A percentile compares a stretch with the other conserved stretches of the same genome.
These are phyloP conservation scores for Diaporthe vaccinii DNA, from an alignment of 2,329 filamentous ascomycete genomes.

Conservation along the genomic window DNA sequence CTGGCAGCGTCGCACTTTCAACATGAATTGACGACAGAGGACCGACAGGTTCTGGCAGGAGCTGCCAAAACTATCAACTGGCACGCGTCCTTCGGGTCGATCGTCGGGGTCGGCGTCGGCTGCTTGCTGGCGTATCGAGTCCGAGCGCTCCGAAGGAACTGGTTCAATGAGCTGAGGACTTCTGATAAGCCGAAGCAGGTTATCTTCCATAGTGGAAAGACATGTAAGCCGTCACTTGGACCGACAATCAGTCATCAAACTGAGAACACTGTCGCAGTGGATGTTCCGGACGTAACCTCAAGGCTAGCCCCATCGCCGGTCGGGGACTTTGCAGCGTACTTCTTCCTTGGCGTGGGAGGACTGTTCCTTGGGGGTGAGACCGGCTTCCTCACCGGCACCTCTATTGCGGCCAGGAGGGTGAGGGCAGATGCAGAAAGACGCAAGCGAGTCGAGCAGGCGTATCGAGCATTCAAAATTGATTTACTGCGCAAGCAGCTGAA, in stretches of 20 bases:
- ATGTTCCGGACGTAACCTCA: conserved; percentile 72
- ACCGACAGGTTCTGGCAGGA: conserved; percentile 68
- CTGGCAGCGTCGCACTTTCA: conserved; percentile 71
- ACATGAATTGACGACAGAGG: conserved; percentile 65
- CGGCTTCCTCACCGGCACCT: conserved; percentile 70
- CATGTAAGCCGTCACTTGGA: conserved; percentile 54
- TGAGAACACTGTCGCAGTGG: conserved; percentile 55
- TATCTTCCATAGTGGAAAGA: conserved; percentile 71
- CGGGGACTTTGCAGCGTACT: conserved; percentile 74
- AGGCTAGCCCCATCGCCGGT: conserved; percentile 68
- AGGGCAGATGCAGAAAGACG: conserved; percentile 65
- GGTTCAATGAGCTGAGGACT: conserved; percentile 73
- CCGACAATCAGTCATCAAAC: too few relatives aligned
- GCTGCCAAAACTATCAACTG: conserved; percentile 68
- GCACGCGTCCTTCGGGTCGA: conserved; percentile 70
- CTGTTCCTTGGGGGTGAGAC: conserved; percentile 75
- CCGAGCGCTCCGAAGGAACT: conserved; percentile 65
- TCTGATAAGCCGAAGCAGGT: conserved; percentile 73
- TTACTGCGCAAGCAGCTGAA: conserved; percentile 72
- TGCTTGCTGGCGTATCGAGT: conserved; percentile 69
- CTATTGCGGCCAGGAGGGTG: conserved; percentile 66
- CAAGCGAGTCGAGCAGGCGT: conserved; percentile 73
- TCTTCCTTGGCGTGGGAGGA: conserved; percentile 72
- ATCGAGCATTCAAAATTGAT: conserved; percentile 73
- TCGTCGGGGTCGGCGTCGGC: conserved; percentile 71